Evolutionary conservation across 2,329 filamentous ascomycete species (phyloP).

Genomic region (Exophiala sp.): DNA sequence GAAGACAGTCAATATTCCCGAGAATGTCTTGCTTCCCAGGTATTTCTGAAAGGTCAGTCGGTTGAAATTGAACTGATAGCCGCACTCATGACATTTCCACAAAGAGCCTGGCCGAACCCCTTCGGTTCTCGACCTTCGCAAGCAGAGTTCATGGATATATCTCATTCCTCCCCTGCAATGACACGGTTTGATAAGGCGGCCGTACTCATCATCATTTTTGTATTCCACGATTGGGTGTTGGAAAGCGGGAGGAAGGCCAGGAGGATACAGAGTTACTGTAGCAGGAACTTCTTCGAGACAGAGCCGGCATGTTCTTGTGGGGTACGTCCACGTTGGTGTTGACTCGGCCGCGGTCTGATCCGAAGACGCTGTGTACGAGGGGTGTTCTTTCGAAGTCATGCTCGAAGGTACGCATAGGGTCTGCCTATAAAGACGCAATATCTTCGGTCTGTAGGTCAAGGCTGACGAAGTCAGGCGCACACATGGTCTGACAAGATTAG

Average conservation of each 20-base stretch:
- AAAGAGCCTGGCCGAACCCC: conserved; percentile 47
- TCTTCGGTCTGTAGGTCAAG: conserved; percentile 1
- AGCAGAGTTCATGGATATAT: conserved; percentile 89
- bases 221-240: conserved; percentile 59
- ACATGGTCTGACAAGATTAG: conserved; percentile 6
- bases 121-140: conserved; percentile 73
- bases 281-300: conserved; percentile 69
- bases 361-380: background rate
- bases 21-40: conserved; percentile 60
- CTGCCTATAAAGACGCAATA: conserved; percentile 1
- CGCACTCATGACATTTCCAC: conserved; percentile 29
- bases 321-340: conserved; percentile 44
- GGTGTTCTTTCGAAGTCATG: conserved; percentile 12
- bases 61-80: conserved; percentile 28
- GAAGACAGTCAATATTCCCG: conserved; percentile 62
- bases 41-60: conserved; percentile 32
- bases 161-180: conserved; percentile 87
- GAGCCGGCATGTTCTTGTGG: conserved; percentile 75
- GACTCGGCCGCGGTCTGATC: conserved; percentile 1
- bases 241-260: conserved; percentile 52
- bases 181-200: conserved; percentile 80
- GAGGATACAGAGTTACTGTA: conserved; percentile 51
- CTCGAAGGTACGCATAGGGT: background rate
- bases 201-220: conserved; percentile 63
- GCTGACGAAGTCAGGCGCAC: background rate